These are phyloP conservation scores for Filosporella fistucella DNA, from an alignment of 495 filamentous ascomycete genomes.

Conservation along the genomic window DNA sequence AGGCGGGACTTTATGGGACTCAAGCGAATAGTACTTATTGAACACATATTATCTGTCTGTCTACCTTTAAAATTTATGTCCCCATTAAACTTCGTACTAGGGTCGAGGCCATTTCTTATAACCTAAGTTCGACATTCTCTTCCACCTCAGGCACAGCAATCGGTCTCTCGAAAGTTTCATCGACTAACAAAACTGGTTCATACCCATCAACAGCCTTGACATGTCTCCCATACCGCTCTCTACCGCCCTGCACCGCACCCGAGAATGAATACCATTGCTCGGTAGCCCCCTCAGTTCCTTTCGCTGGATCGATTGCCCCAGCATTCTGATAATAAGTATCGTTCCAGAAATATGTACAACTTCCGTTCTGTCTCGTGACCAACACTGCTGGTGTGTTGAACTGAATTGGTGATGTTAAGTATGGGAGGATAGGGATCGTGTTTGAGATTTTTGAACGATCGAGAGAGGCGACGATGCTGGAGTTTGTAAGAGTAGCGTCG, in stretches of 20 bases:
- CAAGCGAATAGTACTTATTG: no score
- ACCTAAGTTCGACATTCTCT: no score
- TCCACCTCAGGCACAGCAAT: slow-evolving; percentile 3
- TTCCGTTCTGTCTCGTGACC: slow-evolving; percentile 8
- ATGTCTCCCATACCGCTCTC: slow-evolving; percentile 8
- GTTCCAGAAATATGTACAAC: slow-evolving; percentile 11
- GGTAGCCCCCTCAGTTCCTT: slow-evolving; percentile 3
- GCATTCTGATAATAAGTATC: slow-evolving; percentile 11
- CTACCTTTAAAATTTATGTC: no score
- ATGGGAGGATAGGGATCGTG: slow-evolving; percentile 6
- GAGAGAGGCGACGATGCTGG: background rate
- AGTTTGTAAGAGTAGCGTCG: slow-evolving; percentile 1
- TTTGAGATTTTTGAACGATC: slow-evolving; percentile 1
- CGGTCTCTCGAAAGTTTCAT: slow-evolving; percentile 1
- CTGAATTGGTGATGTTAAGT: slow-evolving; percentile 2
- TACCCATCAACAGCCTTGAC: slow-evolving; percentile 14
- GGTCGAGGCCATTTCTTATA: no score
- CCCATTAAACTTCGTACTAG: no score
- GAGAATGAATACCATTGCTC: slow-evolving; percentile 11
- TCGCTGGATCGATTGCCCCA: slow-evolving; percentile 13
- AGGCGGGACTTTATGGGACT: no score
- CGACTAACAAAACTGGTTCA: slow-evolving; percentile 8
- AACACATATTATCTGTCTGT: no score
- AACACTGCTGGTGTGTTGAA: background rate
- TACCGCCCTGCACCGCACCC: background rate